These are phyloP conservation scores for Zancudomyces culisetae DNA, from an alignment of 371 early-diverging fungal genomes.

Conservation along the genomic window DNA sequence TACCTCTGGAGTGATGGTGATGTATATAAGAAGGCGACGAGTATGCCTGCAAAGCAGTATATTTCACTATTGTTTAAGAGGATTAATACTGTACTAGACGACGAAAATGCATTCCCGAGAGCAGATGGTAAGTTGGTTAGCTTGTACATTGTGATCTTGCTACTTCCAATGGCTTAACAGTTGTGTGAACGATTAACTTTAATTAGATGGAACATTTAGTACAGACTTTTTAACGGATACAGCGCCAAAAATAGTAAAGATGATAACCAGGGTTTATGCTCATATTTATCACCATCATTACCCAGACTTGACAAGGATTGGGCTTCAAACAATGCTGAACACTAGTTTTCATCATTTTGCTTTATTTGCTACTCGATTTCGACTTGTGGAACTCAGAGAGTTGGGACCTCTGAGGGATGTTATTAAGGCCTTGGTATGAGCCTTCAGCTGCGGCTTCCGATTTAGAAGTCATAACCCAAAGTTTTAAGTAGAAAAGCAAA, in stretches of 20 bases:
- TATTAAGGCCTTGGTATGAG: not conserved
- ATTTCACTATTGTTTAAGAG: conserved; percentile 62
- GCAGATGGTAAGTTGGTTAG: conserved; percentile 15
- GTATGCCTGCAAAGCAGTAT: conserved; percentile 65
- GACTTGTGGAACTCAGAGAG: conserved; percentile 49
- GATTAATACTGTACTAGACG: conserved; percentile 58
- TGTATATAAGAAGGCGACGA: conserved; percentile 48
- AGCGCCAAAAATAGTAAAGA: conserved; percentile 49
- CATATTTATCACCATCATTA: conserved; percentile 75
- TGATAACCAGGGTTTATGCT: conserved; percentile 68
- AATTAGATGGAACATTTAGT: not conserved
- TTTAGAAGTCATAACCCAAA: no score
- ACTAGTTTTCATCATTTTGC: conserved; percentile 78
- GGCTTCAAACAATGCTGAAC: conserved; percentile 64
- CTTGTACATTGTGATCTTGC: not conserved
- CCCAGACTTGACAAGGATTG: conserved; percentile 36
- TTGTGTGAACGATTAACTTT: not conserved
- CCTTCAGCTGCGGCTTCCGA: not conserved
- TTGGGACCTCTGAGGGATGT: conserved; percentile 28
- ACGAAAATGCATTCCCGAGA: conserved; percentile 58
- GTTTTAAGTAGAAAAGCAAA: no score
- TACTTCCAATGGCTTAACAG: not conserved
- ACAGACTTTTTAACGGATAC: conserved; percentile 3
- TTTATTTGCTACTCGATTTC: conserved; percentile 59
- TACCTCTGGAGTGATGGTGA: conserved; percentile 67